Conservation (phyloP, 495 filamentous ascomycete species). For the Tuber aestivum region DNA sequence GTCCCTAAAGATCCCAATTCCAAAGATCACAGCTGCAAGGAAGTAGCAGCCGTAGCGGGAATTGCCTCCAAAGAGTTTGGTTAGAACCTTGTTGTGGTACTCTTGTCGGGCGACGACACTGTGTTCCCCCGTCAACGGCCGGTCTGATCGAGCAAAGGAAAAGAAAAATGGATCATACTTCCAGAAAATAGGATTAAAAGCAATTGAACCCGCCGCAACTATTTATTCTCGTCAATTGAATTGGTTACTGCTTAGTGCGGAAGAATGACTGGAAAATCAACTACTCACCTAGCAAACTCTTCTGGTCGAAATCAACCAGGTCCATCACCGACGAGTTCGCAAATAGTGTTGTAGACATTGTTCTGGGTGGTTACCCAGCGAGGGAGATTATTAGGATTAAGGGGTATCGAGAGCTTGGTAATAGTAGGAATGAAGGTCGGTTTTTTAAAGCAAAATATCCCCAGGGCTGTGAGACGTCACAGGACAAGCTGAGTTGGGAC, state of each 20-base stretch:
- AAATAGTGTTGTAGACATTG: conserved; percentile 35
- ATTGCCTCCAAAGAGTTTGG: conserved; percentile 76
- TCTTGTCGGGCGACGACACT: conserved; percentile 51
- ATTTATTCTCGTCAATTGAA: conserved; percentile 22
- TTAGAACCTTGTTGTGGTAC: conserved; percentile 83
- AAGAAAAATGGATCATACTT: conserved; percentile 54
- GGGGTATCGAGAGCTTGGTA: neutral
- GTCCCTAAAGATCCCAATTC: conserved; percentile 81
- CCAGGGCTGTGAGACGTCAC: neutral
- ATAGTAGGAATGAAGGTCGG: neutral
- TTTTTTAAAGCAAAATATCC: neutral
- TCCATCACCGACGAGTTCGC: conserved; percentile 41
- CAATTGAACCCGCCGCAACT: conserved; percentile 64
- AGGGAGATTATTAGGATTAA: neutral
- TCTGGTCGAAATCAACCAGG: conserved; percentile 60
- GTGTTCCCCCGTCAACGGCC: neutral
- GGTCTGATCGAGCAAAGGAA: conserved; percentile 1
- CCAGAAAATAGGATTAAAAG: conserved; percentile 75
- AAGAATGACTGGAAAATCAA: conserved; percentile 10
- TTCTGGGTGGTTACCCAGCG: neutral
- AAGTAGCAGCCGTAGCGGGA: conserved; percentile 80
- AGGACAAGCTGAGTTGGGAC: neutral
- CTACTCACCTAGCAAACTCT: conserved; percentile 56
- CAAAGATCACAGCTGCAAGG: conserved; percentile 83
- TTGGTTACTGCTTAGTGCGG: neutral